Evolutionary conservation across 306 rosid genomes (phyloP).

Genomic region (Adenanthera pavonina): DNA sequence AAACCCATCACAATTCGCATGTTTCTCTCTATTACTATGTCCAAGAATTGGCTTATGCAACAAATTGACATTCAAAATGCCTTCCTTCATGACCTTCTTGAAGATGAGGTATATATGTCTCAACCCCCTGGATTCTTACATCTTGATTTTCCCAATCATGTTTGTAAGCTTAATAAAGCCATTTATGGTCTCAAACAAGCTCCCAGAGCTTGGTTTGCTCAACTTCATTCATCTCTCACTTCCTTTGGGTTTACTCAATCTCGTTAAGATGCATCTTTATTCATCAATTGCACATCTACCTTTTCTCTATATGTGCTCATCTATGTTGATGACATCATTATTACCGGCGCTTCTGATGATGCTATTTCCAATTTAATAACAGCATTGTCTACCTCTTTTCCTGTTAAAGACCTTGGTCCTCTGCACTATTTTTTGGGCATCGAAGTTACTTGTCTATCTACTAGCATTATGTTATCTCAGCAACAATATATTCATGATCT

Average conservation of each 20-base stretch:
- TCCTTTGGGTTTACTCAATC: too few species aligned
- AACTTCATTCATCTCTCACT: background rate
- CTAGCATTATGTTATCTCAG: too few species aligned
- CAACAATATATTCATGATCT: background rate
- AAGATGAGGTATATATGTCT: background rate
- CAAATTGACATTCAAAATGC: too few species aligned
- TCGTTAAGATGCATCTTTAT: background rate
- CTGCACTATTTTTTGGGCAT: background rate
- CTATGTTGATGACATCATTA: background rate
- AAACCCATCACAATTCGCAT: too few species aligned
- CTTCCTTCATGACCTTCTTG: too few species aligned
- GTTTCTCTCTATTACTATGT: too few species aligned
- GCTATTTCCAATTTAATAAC: too few species aligned
- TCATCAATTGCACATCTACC: background rate
- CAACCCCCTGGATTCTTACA: background rate
- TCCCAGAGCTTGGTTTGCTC: background rate
- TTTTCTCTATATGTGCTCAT: too few species aligned
- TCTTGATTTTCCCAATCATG: background rate
- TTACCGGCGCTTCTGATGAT: background rate
- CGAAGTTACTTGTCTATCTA: too few species aligned
- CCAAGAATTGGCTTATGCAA: too few species aligned
- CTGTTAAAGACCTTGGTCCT: too few species aligned
- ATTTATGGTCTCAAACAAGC: background rate
- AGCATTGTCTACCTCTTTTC: too few species aligned
- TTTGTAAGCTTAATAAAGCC: background rate